phyloP scores from a whole-genome alignment of 768 basidiomycete species.

The Tephrocybe rancida region DNA sequence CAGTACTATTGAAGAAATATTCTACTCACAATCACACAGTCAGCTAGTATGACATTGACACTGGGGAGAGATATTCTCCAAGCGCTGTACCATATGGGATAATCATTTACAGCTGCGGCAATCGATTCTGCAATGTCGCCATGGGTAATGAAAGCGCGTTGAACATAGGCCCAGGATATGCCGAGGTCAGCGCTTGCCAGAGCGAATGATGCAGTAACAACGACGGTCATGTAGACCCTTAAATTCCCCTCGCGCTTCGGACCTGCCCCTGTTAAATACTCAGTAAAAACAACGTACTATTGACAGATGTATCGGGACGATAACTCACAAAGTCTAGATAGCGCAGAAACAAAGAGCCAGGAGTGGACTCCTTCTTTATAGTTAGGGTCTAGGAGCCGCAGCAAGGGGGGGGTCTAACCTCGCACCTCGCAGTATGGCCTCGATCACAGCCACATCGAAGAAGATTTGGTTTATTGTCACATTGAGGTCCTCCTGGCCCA shows the following conservation, averaged over 20 bases:
- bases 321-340: conserved; percentile 6
- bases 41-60: conserved; percentile 10
- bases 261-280: not conserved
- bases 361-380: not conserved
- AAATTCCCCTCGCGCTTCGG: not conserved
- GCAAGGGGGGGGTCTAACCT: not conserved
- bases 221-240: conserved; percentile 3
- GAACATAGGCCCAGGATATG: conserved; percentile 6
- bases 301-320: not conserved
- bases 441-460: not conserved
- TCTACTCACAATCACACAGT: conserved; percentile 11
- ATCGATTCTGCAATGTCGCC: conserved; percentile 2
- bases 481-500: too few relatives aligned
- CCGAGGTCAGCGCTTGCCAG: conserved; percentile 5
- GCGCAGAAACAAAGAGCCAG: conserved; percentile 6
- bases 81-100: conserved; percentile 12
- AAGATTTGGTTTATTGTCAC: too few relatives aligned
- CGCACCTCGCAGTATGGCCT: not conserved
- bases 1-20: not conserved
- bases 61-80: not conserved
- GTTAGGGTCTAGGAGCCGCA: not conserved
- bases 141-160: not conserved
- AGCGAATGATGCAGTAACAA: conserved; percentile 11
- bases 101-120: conserved; percentile 8
- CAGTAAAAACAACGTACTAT: not conserved